Conservation (phyloP, 768 basidiomycete species). For the Podaxis carcinomalis region DNA sequence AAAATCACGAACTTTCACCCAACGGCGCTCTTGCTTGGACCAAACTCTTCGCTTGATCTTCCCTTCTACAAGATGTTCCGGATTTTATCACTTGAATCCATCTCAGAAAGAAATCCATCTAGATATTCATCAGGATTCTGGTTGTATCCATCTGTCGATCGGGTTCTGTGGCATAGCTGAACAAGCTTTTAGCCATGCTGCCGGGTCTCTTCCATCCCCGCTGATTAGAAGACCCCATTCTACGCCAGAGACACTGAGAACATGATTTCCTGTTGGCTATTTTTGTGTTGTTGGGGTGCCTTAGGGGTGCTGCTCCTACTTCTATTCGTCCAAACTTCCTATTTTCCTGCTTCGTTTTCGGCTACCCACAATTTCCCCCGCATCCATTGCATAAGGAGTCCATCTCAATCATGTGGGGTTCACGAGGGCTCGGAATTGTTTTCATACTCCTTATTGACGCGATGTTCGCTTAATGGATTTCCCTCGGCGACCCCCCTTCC, state of each 20-base stretch:
- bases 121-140: constrained; percentile 1
- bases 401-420: background rate
- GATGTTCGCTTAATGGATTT: background rate
- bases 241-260: background rate
- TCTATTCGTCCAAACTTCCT: background rate
- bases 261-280: background rate
- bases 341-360: background rate
- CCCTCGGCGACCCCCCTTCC: background rate
- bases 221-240: background rate
- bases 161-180: background rate
- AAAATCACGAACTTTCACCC: background rate
- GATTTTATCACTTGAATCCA: background rate
- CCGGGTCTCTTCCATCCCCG: background rate
- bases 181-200: background rate
- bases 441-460: background rate
- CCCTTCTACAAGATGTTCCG: background rate
- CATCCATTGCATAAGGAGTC: background rate
- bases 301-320: background rate
- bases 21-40: background rate
- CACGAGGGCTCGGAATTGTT: background rate
- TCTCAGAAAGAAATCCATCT: constrained; percentile 4
- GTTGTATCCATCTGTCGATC: background rate
- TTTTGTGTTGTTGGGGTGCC: background rate
- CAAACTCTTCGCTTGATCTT: background rate
- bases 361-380: background rate